phyloP scores from a whole-genome alignment of 164 flowering plant species.

The Platanus orientalis region DNA sequence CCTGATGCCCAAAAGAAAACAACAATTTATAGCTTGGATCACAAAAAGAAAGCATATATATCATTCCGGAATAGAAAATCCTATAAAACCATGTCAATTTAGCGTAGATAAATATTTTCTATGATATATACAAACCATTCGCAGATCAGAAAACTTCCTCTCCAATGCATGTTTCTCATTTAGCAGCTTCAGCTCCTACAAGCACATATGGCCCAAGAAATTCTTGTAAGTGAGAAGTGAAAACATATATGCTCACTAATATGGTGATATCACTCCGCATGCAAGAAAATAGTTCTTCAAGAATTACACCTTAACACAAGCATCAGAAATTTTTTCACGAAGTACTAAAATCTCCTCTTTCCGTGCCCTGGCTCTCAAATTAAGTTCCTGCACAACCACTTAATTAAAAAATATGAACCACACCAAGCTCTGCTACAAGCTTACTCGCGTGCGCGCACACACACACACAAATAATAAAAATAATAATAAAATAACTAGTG shows the following conservation, averaged over 20 bases:
- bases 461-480: background rate
- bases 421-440: slow-evolving; percentile 1
- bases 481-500: background rate
- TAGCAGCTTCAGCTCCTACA: slow-evolving; percentile 66
- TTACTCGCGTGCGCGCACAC: too few relatives aligned
- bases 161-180: slow-evolving; percentile 77
- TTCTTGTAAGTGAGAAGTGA: slow-evolving; percentile 4
- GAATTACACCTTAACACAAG: slow-evolving; percentile 53
- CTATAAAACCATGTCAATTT: background rate
- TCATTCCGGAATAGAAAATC: background rate
- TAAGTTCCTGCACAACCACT: slow-evolving; percentile 44
- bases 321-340: slow-evolving; percentile 54
- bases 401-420: slow-evolving; percentile 5
- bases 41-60: slow-evolving; percentile 3
- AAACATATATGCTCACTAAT: background rate
- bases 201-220: slow-evolving; percentile 3
- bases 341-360: slow-evolving; percentile 64
- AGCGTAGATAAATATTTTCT: background rate
- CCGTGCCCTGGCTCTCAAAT: slow-evolving; percentile 44
- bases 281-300: background rate
- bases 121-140: slow-evolving; percentile 56
- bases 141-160: slow-evolving; percentile 66
- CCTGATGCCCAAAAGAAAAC: slow-evolving; percentile 40
- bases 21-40: slow-evolving; percentile 4
- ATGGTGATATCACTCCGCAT: background rate